Evolutionary conservation across 106 monocot species (phyloP), one percentile per base, ranked within the genome.

Genomic region (Dendrobium chrysotoxum): DNA sequence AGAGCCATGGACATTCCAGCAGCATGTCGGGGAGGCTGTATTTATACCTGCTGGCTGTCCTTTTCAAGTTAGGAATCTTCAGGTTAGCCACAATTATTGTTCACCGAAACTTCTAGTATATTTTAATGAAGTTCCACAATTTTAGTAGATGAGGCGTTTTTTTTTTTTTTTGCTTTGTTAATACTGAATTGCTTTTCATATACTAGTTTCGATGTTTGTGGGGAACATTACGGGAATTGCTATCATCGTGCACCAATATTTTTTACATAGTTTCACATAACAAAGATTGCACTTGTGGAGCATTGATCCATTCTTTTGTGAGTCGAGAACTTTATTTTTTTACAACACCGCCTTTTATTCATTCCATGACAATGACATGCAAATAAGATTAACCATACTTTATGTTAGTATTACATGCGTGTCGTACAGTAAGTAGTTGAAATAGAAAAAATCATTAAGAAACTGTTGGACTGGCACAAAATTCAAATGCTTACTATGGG

Each of bases 11-110:
- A 87, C 84, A 73, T 86, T 95, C 70, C 75, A 85, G 78, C 95
- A 95, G 28, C 86, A 88, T 81, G 79, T 95, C 71, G 92, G 92
- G 42, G 95, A 92, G 81, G 92, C 95, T 85, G 84, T 95, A 53
- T 92, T 92, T 79, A 72, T 95, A 65, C 95, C 95, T 53, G 88
- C 95, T 80, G 95, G 95, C 58, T 95, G 95, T 81, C 87, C 95
- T 76, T 95, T 92, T 82, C 95, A 92, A 90, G 78, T 90, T 75
- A 82, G 83, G 71, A 92, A 89, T 90, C 44, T 92, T 64, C 87
- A 87, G 95, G 95, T 95, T 42, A 83, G 64, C 74, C 18, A 21
- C 74, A 40, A 42, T 42, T 20, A 74, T 30, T 70, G 70, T 70
- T 70, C 31, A 12, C 1, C 18, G 41, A 74, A 21, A 35, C 35